Base-by-base conservation (phyloP, 1,139 yeast species). In the Pichia sp. region DNA sequence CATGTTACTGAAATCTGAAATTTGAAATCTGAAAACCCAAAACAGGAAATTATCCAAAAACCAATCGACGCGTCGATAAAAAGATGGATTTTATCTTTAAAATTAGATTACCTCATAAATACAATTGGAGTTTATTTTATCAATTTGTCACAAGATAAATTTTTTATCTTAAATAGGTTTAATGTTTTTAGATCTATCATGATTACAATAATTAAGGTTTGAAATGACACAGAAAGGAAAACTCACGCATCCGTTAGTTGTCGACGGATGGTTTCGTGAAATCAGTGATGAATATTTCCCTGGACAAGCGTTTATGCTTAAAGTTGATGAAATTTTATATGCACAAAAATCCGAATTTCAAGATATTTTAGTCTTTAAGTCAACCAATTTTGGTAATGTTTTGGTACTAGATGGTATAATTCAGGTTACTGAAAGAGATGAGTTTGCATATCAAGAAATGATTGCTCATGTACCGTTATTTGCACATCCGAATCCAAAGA, bases 371-470 rank as follows among this genome's bases (percentile, higher is more conserved):
- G 92, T 89, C 42, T 89, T 89, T 73, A 82, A 87, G 68, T 82
- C 94, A 42, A 78, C 90, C 38, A 80, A 82, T 63, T 87, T 86
- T 65, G 97, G 97, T 56, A 89, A 89, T 60, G 97, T 89, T 34
- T 73, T 89, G 56, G 96, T 87, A 27, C 74, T 89, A 58, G 97
- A 89, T 67, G 89, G 90, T 52, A 89, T 87, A 49, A 84, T 89
- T 59, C 97, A 89, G 69, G 92, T 83, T 47, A 87, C 96, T 41
- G 97, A 89, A 68, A 78, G 96, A 61, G 97, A 89, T 63, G 97
- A 89, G 68, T 89, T 87, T 66, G 79, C 96, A 43, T 87, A 87
- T 71, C 97, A 89, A 70, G 97, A 89, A 67, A 87, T 89, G 95
- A 89, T 89, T 64, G 70, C 96, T 36, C 96, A 89, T 67, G 72